A percentile compares a stretch with the other conserved stretches of the same genome.
phyloP scores from a whole-genome alignment of 2,329 filamentous ascomycete genomes.

The Chrysoporthe puriensis region DNA sequence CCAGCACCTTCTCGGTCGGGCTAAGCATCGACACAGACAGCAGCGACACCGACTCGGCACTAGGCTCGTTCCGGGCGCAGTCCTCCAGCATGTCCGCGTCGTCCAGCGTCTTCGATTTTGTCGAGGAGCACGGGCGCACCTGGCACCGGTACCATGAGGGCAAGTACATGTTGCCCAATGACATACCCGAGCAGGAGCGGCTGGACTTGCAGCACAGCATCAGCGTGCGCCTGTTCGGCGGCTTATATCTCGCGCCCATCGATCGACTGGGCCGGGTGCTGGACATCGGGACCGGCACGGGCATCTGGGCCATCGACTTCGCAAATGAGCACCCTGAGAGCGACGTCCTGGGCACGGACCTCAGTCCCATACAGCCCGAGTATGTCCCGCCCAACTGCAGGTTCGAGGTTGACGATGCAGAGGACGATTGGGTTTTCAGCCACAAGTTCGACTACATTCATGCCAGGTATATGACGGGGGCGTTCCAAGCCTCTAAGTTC shows the following conservation, averaged over 20 bases:
- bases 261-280: slow-evolving; percentile 31
- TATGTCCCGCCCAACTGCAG: slow-evolving; percentile 35
- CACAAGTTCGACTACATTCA: slow-evolving; percentile 34
- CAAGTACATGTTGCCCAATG: slow-evolving; percentile 30
- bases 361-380: slow-evolving; percentile 34
- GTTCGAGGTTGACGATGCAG: slow-evolving; percentile 35
- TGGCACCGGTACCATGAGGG: slow-evolving; percentile 29
- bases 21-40: slow-evolving; percentile 25
- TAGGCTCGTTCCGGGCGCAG: slow-evolving; percentile 25
- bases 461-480: slow-evolving; percentile 32
- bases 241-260: slow-evolving; percentile 31
- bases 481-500: slow-evolving; percentile 26
- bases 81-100: slow-evolving; percentile 25
- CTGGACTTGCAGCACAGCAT: slow-evolving; percentile 31
- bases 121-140: slow-evolving; percentile 28
- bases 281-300: slow-evolving; percentile 37
- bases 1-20: slow-evolving; percentile 20
- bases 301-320: slow-evolving; percentile 36
- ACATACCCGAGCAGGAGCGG: slow-evolving; percentile 28
- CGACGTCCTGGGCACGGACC: slow-evolving; percentile 33
- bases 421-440: slow-evolving; percentile 33
- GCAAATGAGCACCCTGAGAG: slow-evolving; percentile 32
- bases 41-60: slow-evolving; percentile 26
- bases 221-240: slow-evolving; percentile 26
- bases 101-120: slow-evolving; percentile 27